Evolutionary conservation across 2,329 filamentous ascomycete species (phyloP).

Genomic region (Calonectria montana): DNA sequence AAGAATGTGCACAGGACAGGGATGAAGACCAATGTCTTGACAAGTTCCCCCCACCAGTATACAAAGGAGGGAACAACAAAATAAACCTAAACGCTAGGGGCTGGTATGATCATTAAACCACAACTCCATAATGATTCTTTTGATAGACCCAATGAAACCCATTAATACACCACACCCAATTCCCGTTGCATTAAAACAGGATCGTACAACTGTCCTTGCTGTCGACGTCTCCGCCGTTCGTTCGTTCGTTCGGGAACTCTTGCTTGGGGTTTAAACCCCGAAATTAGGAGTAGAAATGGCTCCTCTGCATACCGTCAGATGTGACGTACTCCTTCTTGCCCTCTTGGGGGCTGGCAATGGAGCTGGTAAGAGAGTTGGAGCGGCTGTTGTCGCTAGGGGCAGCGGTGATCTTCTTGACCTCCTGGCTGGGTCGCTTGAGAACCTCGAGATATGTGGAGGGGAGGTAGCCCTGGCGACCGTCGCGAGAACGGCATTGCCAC

Average conservation of each 20-base stretch:
- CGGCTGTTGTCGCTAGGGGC: constrained; percentile 59
- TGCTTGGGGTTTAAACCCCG: not conserved
- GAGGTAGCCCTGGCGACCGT: constrained; percentile 91
- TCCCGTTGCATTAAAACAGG: constrained; percentile 26
- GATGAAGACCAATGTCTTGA: constrained; percentile 13
- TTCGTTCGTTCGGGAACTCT: not conserved
- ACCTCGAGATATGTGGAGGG: constrained; percentile 92
- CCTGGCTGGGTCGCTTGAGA: constrained; percentile 63
- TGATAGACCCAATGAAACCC: constrained; percentile 38
- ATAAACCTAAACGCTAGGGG: constrained; percentile 41
- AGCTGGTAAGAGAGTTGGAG: constrained; percentile 63
- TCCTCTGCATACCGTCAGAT: constrained; percentile 67
- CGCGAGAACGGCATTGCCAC: constrained; percentile 94
- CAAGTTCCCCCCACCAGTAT: constrained; percentile 14
- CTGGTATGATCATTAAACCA: constrained; percentile 35
- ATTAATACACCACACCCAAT: constrained; percentile 34
- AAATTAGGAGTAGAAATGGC: constrained; percentile 66
- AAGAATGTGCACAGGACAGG: constrained; percentile 32
- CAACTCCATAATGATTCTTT: constrained; percentile 41
- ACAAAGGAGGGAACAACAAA: constrained; percentile 17
- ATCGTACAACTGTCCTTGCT: constrained; percentile 34
- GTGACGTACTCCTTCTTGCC: constrained; percentile 65
- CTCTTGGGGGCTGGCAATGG: constrained; percentile 49
- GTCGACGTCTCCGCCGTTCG: constrained; percentile 15
- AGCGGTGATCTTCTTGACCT: constrained; percentile 64